Evolutionary conservation across 257 asterid genomes (phyloP), one percentile per base, ranked within the genome.

Genomic region (Cruciata laevipes): DNA sequence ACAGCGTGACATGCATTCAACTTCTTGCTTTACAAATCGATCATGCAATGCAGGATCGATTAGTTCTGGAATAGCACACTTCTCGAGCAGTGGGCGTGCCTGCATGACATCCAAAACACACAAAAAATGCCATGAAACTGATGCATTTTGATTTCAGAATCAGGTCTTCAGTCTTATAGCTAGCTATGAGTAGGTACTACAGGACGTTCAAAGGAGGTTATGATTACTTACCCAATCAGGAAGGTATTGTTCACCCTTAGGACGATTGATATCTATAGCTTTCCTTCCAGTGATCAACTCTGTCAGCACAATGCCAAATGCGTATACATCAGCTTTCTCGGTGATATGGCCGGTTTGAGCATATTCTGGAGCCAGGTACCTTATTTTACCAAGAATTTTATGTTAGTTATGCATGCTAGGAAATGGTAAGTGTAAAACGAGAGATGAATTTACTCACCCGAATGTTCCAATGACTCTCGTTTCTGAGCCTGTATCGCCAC

Each of bases 301-400:
- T 73, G 90, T 70, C 71, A 92, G 71, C 42, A 92, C 86, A 60
- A 92, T 85, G 27, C 98, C 97, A 35, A 92, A 89, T 62, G 97
- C 82, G 68, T 86, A 92, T 5, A 88, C 87, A 65, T 89, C 97
- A 10, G 93, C 85, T 42, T 92, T 92, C 27, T 89, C 94, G 71
- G 91, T 84, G 68, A 92, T 81, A 76, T 86, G 88, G 37, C 97
- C 97, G 18, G 79, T 89, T 69, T 89, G 93, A 49, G 95, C 95
- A 68, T 92, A 92, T 74, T 92, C 98, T 14, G 98, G 97, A 74
- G 96, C 88, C 69, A 89, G 66, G 85, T 92, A 89, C 75, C 86
- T 78, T 60, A 27, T 40, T 27, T 42, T 52, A 37, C 23, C 56
- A 71, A 68, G n/a, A 47, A 52, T 35, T 5, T 4, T 18, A 23